phyloP scores from a whole-genome alignment of 805 yeast species.

The Cyberlindnera sargentensis region DNA sequence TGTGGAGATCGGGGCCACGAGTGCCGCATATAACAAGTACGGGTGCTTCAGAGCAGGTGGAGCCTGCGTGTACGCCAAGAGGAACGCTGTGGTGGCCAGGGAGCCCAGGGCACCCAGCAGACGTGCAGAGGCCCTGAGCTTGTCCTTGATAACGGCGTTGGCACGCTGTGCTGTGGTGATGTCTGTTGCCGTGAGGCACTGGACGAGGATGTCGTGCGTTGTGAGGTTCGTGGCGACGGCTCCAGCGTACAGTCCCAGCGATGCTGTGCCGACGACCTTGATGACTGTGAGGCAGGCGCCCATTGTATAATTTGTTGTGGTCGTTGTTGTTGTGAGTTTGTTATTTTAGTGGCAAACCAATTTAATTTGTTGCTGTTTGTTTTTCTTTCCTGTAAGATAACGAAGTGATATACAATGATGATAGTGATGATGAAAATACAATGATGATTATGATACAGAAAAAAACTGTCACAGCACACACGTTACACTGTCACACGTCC shows the following conservation, averaged over 20 bases:
- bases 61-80: conserved; percentile 49
- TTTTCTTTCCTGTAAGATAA: neutral
- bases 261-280: conserved; percentile 57
- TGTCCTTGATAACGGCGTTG: conserved; percentile 16
- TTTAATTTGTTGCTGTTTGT: neutral
- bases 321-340: neutral
- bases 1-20: conserved; percentile 20
- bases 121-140: conserved; percentile 19
- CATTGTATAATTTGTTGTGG: conserved; percentile 24
- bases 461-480: no score
- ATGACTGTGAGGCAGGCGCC: conserved; percentile 49
- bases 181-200: conserved; percentile 29
- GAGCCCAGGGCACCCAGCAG: conserved; percentile 34
- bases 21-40: conserved; percentile 47
- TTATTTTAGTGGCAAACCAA: neutral
- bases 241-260: conserved; percentile 61
- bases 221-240: conserved; percentile 29
- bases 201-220: conserved; percentile 17
- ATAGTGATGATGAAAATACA: no score
- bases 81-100: conserved; percentile 44
- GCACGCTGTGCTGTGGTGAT: conserved; percentile 21
- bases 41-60: conserved; percentile 60
- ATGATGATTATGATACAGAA: no score
- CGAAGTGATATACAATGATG: no score
- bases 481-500: no score